Conservation (phyloP, 768 basidiomycete genomes). For the Podaxis sp. region DNA sequence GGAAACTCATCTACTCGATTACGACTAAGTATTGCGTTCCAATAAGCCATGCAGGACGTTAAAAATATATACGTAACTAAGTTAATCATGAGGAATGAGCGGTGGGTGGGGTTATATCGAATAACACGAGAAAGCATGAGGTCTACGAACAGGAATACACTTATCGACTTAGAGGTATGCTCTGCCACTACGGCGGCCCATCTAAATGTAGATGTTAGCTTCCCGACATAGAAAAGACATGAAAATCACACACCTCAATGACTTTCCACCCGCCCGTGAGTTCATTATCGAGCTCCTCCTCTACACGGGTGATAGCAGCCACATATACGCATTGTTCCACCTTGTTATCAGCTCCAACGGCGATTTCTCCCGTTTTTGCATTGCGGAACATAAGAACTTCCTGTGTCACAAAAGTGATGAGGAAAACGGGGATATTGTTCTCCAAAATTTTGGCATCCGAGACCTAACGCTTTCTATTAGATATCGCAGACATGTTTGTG, state of each 20-base stretch:
- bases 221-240: not conserved
- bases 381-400: constrained; percentile 92
- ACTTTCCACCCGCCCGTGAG: constrained; percentile 98
- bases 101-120: constrained; percentile 28
- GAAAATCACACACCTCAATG: constrained; percentile 67
- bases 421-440: constrained; percentile 85
- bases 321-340: constrained; percentile 95
- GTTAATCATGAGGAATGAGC: constrained; percentile 14
- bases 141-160: constrained; percentile 24
- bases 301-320: constrained; percentile 84
- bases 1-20: not conserved
- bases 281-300: constrained; percentile 87
- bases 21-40: constrained; percentile 8
- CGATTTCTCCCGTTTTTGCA: constrained; percentile 82
- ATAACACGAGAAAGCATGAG: constrained; percentile 17
- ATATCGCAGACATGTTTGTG: not conserved
- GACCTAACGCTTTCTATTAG: constrained; percentile 43
- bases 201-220: constrained; percentile 23
- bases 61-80: constrained; percentile 8
- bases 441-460: constrained; percentile 88
- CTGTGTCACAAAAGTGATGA: constrained; percentile 90
- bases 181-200: constrained; percentile 44
- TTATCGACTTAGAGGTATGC: constrained; percentile 39
- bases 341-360: constrained; percentile 83
- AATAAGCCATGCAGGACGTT: constrained; percentile 2